Base-by-base conservation (phyloP, 495 filamentous ascomycete genomes). In the Aspergillus haitiensis region DNA sequence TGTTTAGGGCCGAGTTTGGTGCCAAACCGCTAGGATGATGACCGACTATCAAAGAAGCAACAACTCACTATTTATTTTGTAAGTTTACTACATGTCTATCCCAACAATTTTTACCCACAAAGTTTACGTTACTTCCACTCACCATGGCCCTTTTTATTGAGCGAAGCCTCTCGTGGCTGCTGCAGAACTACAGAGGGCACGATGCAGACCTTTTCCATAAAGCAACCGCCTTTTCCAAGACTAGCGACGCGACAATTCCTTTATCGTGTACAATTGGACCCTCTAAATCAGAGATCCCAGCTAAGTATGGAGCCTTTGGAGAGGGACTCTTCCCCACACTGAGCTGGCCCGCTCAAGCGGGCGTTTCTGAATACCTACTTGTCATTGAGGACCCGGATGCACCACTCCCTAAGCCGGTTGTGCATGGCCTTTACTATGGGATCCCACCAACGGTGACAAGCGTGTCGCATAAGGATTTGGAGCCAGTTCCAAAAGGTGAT, bases 371-470 rank as follows among this genome's bases (percentile, higher is more conserved):
- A 57, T 82, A 75, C 63, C 61, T 82, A 0, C 48, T 82, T 8
- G 61, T 80, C 36, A 70, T 71, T 16, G 76, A 81, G 61, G 78
- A 83, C 52, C 75, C 78, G 0, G 79, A 84, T 64, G 77, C 75
- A 32, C 77, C 80, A 1, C 37, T 82, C 52, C 74, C 78, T 4
- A 73, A 58, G n/a, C 77, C 78, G 7, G 73, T 75, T 45, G 65
- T 75, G n/a, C 79, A 82, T 56, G 78, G 73, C 44, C 59, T 81
- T 21, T 79, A 76, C 58, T 70, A 68, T 21, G 72, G 68, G 1
- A 81, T 82, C 37, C 67, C 70, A 1, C 52, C 72, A 0, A 58
- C 56, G 2, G 67, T 58, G 47, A 75, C 65, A 3, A 67, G 63
- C 5, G 66, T 81, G 35, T 64, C 54, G 12, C 31, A 60, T 33